Conservation (phyloP, 192 early-diverging fungal genomes). For the Gorgonomyces haynaldii region DNA sequence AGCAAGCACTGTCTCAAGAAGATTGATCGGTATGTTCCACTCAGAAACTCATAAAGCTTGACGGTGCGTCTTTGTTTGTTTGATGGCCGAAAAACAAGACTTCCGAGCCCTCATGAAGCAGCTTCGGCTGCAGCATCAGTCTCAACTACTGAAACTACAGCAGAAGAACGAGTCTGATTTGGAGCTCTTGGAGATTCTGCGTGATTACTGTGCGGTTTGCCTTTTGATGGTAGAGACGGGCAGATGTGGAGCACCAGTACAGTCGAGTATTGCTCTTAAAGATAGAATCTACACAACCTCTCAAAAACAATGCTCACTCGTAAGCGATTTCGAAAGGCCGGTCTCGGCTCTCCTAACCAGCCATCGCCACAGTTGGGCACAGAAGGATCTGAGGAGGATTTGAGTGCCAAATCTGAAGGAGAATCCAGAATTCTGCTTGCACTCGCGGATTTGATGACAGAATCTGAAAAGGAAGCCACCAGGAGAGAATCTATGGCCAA, state of each 20-base stretch:
- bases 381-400: too few relatives aligned
- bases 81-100: too few relatives aligned
- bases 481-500: slow-evolving; percentile 16
- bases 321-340: background rate
- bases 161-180: slow-evolving; percentile 21
- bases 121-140: slow-evolving; percentile 7
- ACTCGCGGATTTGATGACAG: slow-evolving; percentile 20
- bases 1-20: slow-evolving; percentile 1
- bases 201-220: slow-evolving; percentile 21
- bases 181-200: slow-evolving; percentile 24
- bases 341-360: background rate
- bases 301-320: slow-evolving; percentile 6
- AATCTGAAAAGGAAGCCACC: slow-evolving; percentile 24
- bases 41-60: too few relatives aligned
- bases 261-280: slow-evolving; percentile 7
- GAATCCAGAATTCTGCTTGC: too few relatives aligned
- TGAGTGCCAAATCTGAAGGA: too few relatives aligned
- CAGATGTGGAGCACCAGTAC: slow-evolving; percentile 26
- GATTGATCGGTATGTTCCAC: slow-evolving; percentile 11
- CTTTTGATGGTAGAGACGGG: slow-evolving; percentile 13
- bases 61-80: too few relatives aligned
- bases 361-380: too few relatives aligned
- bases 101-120: too few relatives aligned
- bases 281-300: slow-evolving; percentile 22
- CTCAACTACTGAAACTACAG: slow-evolving; percentile 11